Conservation (phyloP, 495 filamentous ascomycete species). For the Podospora comata region DNA sequence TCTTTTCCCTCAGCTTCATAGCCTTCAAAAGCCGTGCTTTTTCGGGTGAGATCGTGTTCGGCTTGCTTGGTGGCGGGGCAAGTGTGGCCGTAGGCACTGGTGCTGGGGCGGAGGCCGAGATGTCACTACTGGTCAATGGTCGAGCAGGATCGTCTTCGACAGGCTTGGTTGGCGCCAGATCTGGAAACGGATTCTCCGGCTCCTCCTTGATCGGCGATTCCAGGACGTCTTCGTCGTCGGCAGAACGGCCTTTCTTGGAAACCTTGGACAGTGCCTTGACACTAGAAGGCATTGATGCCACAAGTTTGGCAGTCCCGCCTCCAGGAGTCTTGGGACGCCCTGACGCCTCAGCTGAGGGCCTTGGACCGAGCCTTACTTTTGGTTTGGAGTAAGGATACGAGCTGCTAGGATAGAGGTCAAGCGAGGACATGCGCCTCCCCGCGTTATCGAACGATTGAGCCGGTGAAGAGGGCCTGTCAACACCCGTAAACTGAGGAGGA, state of each 20-base stretch:
- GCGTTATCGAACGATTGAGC: conserved; percentile 37
- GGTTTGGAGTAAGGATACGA: conserved; percentile 57
- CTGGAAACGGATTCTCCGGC: conserved; percentile 19
- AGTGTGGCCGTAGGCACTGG: conserved; percentile 48
- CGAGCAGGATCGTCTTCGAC: conserved; percentile 32
- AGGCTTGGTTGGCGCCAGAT: conserved; percentile 22
- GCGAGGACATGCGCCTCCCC: conserved; percentile 54
- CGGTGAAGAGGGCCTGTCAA: conserved; percentile 37
- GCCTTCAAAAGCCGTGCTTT: conserved; percentile 92
- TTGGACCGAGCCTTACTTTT: conserved; percentile 80
- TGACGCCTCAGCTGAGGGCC: conserved; percentile 68
- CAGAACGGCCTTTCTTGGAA: conserved; percentile 40
- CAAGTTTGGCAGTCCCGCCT: conserved; percentile 57
- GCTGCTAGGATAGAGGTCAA: conserved; percentile 59
- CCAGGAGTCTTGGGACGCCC: conserved; percentile 59
- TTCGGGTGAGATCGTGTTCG: conserved; percentile 74
- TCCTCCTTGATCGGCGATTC: conserved; percentile 31
- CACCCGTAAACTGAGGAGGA: conserved; percentile 41
- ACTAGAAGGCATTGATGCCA: conserved; percentile 63
- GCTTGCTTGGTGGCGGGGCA: conserved; percentile 40
- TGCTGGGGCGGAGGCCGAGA: conserved; percentile 28
- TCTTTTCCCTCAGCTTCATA: conserved; percentile 77
- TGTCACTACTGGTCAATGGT: conserved; percentile 37
- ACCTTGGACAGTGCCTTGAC: conserved; percentile 48
- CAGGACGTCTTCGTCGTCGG: conserved; percentile 30